Base-by-base conservation (phyloP, 2,329 filamentous ascomycete genomes). In the Pseudocercospora vitis region DNA sequence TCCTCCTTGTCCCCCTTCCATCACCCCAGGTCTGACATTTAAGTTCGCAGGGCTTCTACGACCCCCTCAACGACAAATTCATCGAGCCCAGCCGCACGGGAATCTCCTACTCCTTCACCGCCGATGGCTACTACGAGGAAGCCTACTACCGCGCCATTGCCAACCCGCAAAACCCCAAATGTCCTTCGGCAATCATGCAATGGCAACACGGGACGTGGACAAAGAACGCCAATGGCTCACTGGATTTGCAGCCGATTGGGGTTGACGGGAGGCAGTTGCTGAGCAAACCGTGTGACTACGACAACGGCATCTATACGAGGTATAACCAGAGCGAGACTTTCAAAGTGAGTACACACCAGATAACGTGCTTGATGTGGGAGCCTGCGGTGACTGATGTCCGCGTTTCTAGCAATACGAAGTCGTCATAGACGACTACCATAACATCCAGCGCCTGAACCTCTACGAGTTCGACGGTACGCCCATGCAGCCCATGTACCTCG, bases 21-120 rank as follows among this genome's bases (percentile, higher is more conserved):
- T 18, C 44, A 24, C 18, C 16, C 26, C 9, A 24, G 24, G 12
- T 7, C 33, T 9, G 40, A 4, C n/a, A n/a, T n/a, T 50, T 40
- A 18, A 18, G 12, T 4, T 21, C 21, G 9, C 9, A 88, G 85
- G 80, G 77, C 63, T 88, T 89, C 71, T 89, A 87, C 65, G 81
- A 89, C 70, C 82, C 84, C 3, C 73, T 82, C 48, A 78, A 82
- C 52, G 86, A 89, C 63, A 75, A 74, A 58, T 76, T 89, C 56
- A 81, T 82, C 60, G 86, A 89, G 70, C 86, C 86, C 12, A 74
- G 72, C 6, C 76, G 82, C 57, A 81, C 86, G 0, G 86, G 86
- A 19, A 86, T 88, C 59, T 88, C 86, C 12, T 89, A 88, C 73
- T 89, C 86, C 8, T 89, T 89, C 70, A 85, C 83, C 3, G 74